Conservation (phyloP, 2,329 filamentous ascomycete species). For the Microthyrium microscopicum region DNA sequence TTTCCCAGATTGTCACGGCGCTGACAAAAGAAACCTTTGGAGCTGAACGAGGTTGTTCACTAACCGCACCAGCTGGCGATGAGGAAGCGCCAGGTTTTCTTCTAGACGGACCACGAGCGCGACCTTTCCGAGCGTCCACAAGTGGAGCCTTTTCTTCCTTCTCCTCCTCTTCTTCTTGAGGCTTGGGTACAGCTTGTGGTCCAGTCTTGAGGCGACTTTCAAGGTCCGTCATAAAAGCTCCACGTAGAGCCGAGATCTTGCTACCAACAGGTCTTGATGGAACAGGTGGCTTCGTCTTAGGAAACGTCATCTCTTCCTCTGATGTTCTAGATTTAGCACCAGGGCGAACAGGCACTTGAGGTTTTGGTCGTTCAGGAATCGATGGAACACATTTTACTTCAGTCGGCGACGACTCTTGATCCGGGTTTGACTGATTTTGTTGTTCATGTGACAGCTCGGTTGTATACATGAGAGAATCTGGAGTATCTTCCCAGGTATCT, state of each 20-base stretch:
- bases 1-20: conserved; percentile 18
- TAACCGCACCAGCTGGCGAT: conserved; percentile 31
- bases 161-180: conserved; percentile 38
- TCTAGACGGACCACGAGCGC: conserved; percentile 74
- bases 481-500: conserved; percentile 89
- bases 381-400: conserved; percentile 33
- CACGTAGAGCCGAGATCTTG: conserved; percentile 84
- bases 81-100: conserved; percentile 47
- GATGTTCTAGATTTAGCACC: too few species aligned
- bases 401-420: conserved; percentile 24
- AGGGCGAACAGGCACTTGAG: conserved; percentile 44
- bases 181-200: conserved; percentile 55
- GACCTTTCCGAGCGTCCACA: conserved; percentile 72
- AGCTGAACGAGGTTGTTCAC: conserved; percentile 32
- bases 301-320: conserved; percentile 17
- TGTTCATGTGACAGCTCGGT: conserved; percentile 37
- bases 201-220: conserved; percentile 80
- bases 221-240: conserved; percentile 81
- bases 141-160: conserved; percentile 62
- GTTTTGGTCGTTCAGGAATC: conserved; percentile 44
- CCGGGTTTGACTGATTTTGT: conserved; percentile 18
- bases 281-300: conserved; percentile 68
- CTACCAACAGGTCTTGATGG: conserved; percentile 57
- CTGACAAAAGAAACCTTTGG: conserved; percentile 14
- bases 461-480: conserved; percentile 65